Evolutionary conservation across 2,329 filamentous ascomycete genomes (phyloP).

Genomic region (Cladosporium sp.): DNA sequence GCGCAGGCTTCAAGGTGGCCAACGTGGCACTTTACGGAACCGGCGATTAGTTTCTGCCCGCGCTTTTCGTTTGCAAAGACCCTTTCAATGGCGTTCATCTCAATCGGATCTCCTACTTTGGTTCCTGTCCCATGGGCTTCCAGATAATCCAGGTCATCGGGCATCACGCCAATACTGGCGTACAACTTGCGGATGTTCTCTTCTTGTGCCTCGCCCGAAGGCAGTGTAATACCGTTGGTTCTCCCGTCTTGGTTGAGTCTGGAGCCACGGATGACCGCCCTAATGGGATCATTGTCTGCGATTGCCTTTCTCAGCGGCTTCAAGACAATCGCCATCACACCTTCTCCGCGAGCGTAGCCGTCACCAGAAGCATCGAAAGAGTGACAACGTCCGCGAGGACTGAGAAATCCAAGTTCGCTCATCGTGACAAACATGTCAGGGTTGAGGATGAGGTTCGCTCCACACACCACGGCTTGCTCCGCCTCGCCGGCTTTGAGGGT

Average conservation of each 20-base stretch:
- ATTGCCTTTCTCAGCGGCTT: conserved; percentile 9
- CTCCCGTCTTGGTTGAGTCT: conserved; percentile 35
- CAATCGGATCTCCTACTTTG: conserved; percentile 17
- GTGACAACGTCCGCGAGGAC: conserved; percentile 17
- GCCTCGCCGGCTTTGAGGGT: conserved; percentile 1
- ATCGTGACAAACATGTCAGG: conserved; percentile 18
- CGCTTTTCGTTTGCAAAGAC: conserved; percentile 6
- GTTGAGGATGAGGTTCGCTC: conserved; percentile 24
- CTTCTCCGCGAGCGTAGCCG: conserved; percentile 50
- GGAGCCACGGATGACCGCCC: conserved; percentile 31
- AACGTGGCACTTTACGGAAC: conserved; percentile 17
- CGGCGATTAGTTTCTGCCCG: conserved; percentile 5
- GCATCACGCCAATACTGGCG: conserved; percentile 22
- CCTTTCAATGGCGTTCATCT: conserved; percentile 14
- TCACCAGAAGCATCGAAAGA: conserved; percentile 35
- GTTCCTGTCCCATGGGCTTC: conserved; percentile 23
- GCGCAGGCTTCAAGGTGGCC: conserved; percentile 14
- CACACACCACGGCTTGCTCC: conserved; percentile 16
- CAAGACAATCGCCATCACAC: conserved; percentile 44
- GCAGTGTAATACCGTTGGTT: conserved; percentile 35
- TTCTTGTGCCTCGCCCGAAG: conserved; percentile 30
- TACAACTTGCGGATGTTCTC: conserved; percentile 32
- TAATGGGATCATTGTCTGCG: conserved; percentile 12
- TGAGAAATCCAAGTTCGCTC: conserved; percentile 26
- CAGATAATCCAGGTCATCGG: conserved; percentile 5